Evolutionary conservation across 1,139 yeast species (phyloP).

Genomic region (Pichia norvegensis): DNA sequence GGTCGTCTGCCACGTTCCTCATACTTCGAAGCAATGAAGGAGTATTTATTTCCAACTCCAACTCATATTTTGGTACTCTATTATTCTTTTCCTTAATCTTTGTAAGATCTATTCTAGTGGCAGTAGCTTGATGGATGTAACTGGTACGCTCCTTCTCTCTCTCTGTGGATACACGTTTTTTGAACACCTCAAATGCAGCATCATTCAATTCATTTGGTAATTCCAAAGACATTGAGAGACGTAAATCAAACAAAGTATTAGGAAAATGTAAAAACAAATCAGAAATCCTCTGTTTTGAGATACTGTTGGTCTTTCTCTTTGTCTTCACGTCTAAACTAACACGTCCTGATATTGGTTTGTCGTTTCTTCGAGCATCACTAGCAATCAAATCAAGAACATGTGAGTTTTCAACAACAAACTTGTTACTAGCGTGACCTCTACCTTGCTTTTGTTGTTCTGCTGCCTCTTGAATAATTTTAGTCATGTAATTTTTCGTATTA

Average conservation of each 20-base stretch:
- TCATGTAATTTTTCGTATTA: conserved; percentile 50
- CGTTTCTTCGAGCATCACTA: conserved; percentile 31
- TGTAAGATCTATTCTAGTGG: conserved; percentile 65
- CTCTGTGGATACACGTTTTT: conserved; percentile 37
- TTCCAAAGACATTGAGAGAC: conserved; percentile 72
- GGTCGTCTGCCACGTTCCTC: conserved; percentile 44
- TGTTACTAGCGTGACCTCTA: conserved; percentile 22
- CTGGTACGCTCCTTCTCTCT: conserved; percentile 60
- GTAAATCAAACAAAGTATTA: conserved; percentile 65
- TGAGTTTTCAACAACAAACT: conserved; percentile 27
- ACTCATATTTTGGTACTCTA: conserved; percentile 39
- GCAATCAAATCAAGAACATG: conserved; percentile 28
- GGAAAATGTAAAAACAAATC: conserved; percentile 71
- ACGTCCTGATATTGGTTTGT: conserved; percentile 54
- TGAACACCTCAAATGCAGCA: conserved; percentile 43
- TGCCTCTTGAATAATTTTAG: conserved; percentile 34
- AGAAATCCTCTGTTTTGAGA: conserved; percentile 64
- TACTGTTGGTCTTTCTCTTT: conserved; percentile 57
- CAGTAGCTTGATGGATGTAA: conserved; percentile 59
- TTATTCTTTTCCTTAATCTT: conserved; percentile 37
- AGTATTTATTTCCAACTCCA: conserved; percentile 70
- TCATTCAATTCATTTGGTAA: conserved; percentile 53
- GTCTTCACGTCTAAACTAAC: conserved; percentile 62
- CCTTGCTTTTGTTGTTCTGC: conserved; percentile 16
- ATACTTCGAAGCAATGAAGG: conserved; percentile 55